Conservation (phyloP, 306 rosid species). For the Castanea mollissima region DNA sequence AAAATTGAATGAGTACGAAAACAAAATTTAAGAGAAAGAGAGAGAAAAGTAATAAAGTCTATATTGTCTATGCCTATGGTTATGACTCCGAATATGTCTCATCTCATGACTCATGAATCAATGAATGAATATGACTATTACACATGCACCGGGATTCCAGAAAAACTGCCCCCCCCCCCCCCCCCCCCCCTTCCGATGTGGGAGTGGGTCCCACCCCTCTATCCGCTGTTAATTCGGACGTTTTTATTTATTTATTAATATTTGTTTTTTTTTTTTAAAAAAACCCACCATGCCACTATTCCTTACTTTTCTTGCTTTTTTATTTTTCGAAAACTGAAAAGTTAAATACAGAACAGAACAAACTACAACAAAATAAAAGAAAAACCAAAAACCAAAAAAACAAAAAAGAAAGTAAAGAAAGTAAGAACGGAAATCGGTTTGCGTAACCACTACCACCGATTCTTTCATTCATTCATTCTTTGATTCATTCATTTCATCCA, state of each 20-base stretch:
- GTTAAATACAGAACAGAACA: background rate
- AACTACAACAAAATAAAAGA: background rate
- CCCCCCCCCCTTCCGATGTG: background rate
- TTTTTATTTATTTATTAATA: background rate
- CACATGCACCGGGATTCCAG: constrained; percentile 23
- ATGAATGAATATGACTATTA: background rate
- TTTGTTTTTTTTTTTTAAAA: no score
- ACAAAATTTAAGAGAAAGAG: no score
- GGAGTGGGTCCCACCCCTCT: no score
- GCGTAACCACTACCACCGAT: constrained; percentile 49
- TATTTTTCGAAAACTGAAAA: no score
- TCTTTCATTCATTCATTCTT: constrained; percentile 26
- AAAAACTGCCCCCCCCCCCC: constrained; percentile 7
- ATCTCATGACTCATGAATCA: no score
- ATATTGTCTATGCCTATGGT: no score
- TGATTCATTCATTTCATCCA: background rate
- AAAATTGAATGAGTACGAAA: no score
- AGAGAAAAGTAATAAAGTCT: no score
- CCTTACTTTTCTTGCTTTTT: background rate
- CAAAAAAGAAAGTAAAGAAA: background rate
- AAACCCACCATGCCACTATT: background rate
- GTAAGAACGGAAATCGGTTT: constrained; percentile 39
- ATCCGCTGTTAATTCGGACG: background rate
- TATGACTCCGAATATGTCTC: no score
- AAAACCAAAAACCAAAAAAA: background rate